phyloP scores from a whole-genome alignment of 768 basidiomycete genomes.

The Suillus subalutaceus region DNA sequence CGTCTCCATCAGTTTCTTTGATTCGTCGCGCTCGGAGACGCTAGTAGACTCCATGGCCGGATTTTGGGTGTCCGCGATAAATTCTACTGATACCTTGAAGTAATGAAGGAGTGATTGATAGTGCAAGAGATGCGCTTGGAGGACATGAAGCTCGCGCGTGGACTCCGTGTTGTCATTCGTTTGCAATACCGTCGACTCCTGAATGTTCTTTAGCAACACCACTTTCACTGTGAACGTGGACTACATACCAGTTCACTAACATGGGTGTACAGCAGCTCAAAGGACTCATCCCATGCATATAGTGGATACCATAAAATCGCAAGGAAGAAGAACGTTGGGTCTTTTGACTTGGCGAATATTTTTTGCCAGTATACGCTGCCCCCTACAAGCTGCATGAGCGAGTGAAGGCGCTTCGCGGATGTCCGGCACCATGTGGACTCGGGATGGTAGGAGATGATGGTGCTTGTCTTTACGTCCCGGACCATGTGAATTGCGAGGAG shows the following conservation, averaged over 20 bases:
- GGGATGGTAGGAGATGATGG: constrained; percentile 36
- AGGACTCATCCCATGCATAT: constrained; percentile 64
- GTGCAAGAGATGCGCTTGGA: constrained; percentile 61
- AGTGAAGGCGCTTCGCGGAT: constrained; percentile 29
- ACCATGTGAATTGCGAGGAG: constrained; percentile 58
- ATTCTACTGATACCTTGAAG: constrained; percentile 52
- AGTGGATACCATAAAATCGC: constrained; percentile 60
- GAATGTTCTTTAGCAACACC: background rate
- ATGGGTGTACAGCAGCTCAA: constrained; percentile 53
- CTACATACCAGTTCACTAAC: constrained; percentile 51
- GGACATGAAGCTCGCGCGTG: constrained; percentile 55
- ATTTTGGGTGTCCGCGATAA: constrained; percentile 50
- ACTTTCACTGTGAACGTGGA: background rate
- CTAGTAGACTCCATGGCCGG: constrained; percentile 44
- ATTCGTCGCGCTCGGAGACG: constrained; percentile 22
- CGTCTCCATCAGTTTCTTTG: constrained; percentile 41
- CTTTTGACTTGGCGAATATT: constrained; percentile 31
- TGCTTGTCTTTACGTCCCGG: constrained; percentile 27
- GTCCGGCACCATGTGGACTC: constrained; percentile 9
- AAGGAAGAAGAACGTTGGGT: constrained; percentile 59
- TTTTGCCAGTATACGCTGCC: constrained; percentile 36
- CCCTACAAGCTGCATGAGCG: constrained; percentile 33
- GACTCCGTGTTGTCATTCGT: constrained; percentile 41
- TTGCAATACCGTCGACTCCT: constrained; percentile 50
- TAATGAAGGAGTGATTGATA: constrained; percentile 56